phyloP scores from a whole-genome alignment of 1,139 yeast species.

The Sugiyamaella pinicola region DNA sequence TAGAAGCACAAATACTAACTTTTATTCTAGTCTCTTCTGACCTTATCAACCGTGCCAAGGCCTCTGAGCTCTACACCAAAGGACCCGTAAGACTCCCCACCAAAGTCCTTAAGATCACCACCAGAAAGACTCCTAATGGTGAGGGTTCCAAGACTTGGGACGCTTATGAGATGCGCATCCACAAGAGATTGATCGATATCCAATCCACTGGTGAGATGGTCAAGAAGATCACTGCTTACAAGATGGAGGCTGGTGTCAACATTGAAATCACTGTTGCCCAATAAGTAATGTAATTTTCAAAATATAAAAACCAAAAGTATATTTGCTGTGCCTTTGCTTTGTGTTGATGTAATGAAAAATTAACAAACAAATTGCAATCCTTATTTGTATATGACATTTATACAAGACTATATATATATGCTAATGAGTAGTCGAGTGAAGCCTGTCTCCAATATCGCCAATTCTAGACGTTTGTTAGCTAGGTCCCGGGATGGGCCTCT shows the following conservation, averaged over 20 bases:
- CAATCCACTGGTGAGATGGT: slow-evolving; percentile 95
- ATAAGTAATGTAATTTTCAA: slow-evolving; percentile 30
- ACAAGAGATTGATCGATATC: slow-evolving; percentile 99
- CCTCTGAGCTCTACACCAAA: slow-evolving; percentile 69
- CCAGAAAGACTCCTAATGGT: slow-evolving; percentile 99
- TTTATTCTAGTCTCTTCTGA: slow-evolving; percentile 62
- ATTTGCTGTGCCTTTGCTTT: slow-evolving; percentile 14
- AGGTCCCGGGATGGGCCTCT: not conserved
- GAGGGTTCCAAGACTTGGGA: slow-evolving; percentile 99
- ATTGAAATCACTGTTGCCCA: slow-evolving; percentile 49
- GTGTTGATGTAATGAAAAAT: slow-evolving; percentile 22
- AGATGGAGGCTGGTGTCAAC: slow-evolving; percentile 59
- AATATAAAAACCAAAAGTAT: slow-evolving; percentile 20
- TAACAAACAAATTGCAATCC: slow-evolving; percentile 5
- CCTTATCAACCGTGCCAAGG: slow-evolving; percentile 87
- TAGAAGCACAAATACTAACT: slow-evolving; percentile 1
- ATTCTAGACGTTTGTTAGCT: slow-evolving; percentile 26
- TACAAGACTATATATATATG: not conserved
- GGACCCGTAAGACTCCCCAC: slow-evolving; percentile 99
- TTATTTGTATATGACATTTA: not conserved
- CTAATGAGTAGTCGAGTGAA: slow-evolving; percentile 25
- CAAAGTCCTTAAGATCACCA: slow-evolving; percentile 95
- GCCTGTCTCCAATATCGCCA: slow-evolving; percentile 44
- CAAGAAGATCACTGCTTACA: slow-evolving; percentile 93
- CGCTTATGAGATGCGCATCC: slow-evolving; percentile 99